Percentiles rank a stretch among this genome's conserved stretches.
Evolutionary conservation across 2,329 filamentous ascomycete species (phyloP).

Genomic region (Ambrosiella beaveri): DNA sequence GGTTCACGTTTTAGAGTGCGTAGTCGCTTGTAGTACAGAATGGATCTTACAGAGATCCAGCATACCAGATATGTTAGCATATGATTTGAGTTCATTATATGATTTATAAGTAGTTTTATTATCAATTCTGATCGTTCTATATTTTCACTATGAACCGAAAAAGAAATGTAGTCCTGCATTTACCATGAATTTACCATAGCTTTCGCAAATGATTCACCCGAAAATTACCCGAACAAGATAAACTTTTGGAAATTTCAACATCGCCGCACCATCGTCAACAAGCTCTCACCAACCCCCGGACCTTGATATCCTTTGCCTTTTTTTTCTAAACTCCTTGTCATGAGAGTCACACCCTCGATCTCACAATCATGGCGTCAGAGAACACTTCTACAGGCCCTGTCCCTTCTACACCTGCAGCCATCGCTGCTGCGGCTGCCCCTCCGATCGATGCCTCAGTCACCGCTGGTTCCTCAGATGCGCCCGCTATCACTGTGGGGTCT

Average conservation of each 20-base stretch:
- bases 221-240: slow-evolving; percentile 5
- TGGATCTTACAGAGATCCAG: background rate
- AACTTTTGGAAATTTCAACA: slow-evolving; percentile 4
- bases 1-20: background rate
- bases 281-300: background rate
- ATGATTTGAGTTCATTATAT: too few relatives aligned
- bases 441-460: slow-evolving; percentile 1
- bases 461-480: background rate
- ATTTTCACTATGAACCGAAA: too few relatives aligned
- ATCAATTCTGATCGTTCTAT: too few relatives aligned
- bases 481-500: background rate
- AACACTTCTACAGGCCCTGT: slow-evolving; percentile 7
- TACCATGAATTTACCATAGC: background rate
- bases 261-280: background rate
- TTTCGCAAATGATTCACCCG: slow-evolving; percentile 7
- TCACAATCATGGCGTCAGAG: slow-evolving; percentile 10
- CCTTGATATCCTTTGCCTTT: slow-evolving; percentile 1
- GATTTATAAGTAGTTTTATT: too few relatives aligned
- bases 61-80: background rate
- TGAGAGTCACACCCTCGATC: slow-evolving; percentile 5
- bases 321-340: slow-evolving; percentile 2
- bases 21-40: background rate
- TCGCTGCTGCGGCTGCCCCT: background rate
- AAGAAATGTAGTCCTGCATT: too few relatives aligned
- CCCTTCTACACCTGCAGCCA: slow-evolving; percentile 1